Base-by-base conservation (phyloP, 140 eudicot species). In the Oenanthe javanica region DNA sequence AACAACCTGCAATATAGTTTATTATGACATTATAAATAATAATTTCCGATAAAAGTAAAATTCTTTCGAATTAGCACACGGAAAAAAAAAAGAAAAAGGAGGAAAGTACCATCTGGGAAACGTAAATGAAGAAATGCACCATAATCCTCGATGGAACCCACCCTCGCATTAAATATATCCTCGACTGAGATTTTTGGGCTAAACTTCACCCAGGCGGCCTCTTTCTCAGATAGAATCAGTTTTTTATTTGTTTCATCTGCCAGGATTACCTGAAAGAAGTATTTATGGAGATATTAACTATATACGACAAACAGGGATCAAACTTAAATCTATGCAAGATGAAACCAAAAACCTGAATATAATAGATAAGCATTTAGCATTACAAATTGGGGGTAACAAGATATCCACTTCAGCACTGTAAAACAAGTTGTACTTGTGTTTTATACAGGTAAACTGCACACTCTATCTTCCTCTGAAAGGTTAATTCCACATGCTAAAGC, bases 111-210 rank as follows among this genome's bases (percentile, higher is more conserved):
- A 80, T 93, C 94, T 79, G 93, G 86, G 69, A 92, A 89, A 69
- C 82, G 91, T 54, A 95, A 85, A 85, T 95, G 94, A 84, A 93
- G 84, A 67, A 95, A 93, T 85, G 99, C 99, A 80, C 99, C 98
- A 74, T 88, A 95, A 72, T 91, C 93, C 86, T 95, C 93, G 16
- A 95, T 90, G 2, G 89, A 57, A 64, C 97, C 96, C 57, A 91
- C 93, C 86, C 79, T 89, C 46, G 87, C 97, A 43, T 95, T 81
- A 73, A 80, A 91, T 70, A 89, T 72, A 64, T 91, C 94, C 52
- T 97, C 99, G 1, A 89, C 86, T 52, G 86, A 87, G 14, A 95
- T 80, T 55, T 84, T 67, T 38, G 81, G 79, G 47, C 96, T 88
- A 84, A 70, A 95, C 66, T 86, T 92, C 57, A 91, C 80, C 97